Conservation (phyloP, 352 stramenopile genomes). For the Globisporangium takayamanum region DNA sequence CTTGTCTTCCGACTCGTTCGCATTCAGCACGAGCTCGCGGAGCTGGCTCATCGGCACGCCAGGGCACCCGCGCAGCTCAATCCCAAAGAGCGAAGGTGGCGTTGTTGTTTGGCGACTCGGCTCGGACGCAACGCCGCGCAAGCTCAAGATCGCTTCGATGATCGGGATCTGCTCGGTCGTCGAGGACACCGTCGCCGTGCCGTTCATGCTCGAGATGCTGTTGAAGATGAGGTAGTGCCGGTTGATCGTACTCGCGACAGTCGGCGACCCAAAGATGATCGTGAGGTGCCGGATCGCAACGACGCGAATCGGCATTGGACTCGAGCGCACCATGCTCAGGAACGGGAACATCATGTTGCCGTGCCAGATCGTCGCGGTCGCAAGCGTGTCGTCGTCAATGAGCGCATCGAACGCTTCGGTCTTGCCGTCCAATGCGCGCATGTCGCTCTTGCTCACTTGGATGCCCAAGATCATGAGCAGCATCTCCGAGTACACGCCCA, state of each 20-base stretch:
- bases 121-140: slow-evolving; percentile 37
- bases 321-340: slow-evolving; percentile 44
- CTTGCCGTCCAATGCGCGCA: slow-evolving; percentile 40
- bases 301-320: slow-evolving; percentile 53
- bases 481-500: slow-evolving; percentile 80
- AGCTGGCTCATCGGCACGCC: slow-evolving; percentile 59
- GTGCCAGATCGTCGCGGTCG: slow-evolving; percentile 51
- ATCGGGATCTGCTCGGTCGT: slow-evolving; percentile 73
- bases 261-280: slow-evolving; percentile 58
- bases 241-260: slow-evolving; percentile 62
- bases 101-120: slow-evolving; percentile 14
- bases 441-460: slow-evolving; percentile 53
- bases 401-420: slow-evolving; percentile 39
- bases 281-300: slow-evolving; percentile 56
- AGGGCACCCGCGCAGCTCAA: slow-evolving; percentile 38
- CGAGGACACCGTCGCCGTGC: slow-evolving; percentile 62
- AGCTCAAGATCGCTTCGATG: slow-evolving; percentile 67
- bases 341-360: slow-evolving; percentile 66
- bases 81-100: slow-evolving; percentile 44
- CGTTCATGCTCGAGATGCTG: slow-evolving; percentile 61
- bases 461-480: slow-evolving; percentile 68
- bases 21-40: slow-evolving; percentile 54
- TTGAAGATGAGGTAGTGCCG: slow-evolving; percentile 73
- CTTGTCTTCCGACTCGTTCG: slow-evolving; percentile 44
- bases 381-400: slow-evolving; percentile 49